Base-by-base conservation (phyloP, 164 flowering plant genomes). In the Vitis rupestris region DNA sequence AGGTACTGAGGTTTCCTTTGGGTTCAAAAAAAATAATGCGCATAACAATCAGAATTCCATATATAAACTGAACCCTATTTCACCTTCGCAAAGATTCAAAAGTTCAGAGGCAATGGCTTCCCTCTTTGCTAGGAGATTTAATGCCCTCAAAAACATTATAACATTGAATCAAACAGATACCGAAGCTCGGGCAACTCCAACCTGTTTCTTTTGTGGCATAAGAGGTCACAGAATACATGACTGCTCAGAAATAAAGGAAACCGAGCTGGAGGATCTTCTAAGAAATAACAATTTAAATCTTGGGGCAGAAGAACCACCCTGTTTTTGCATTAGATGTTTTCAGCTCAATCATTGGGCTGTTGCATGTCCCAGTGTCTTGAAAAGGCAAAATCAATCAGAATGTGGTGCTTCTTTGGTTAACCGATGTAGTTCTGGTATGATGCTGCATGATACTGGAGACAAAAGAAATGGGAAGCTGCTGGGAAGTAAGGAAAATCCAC, bases 271-370 rank as follows among this genome's bases (percentile, higher is more conserved):
- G 51, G 87, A 80, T 75, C 82, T 89, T 65, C n/a, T 83, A n/a
- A 76, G 69, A 66, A 85, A 77, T 51, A 8, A 74, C 16, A 70
- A 68, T 61, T 70, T 76, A 8, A 75, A 76, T 74, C 72, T 69
- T 19, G 71, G 76, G 16, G 67, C 66, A 1, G 85, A 82, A 72
- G 82, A 75, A 50, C 65, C 74, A 3, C 71, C 81, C 68, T 72
- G 81, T 80, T 75, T 86, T 47, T 91, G 97, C 82, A 82, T 89
- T 67, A 80, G 80, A 68, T 91, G 97, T 75, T 88, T 84, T 73
- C 85, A 81, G 85, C 79, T 79, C 17, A 81, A 79, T 72, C 98
- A 91, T 76, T 90, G 93, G 93, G 95, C 93, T 56, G 69, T 76
- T 76, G 64, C 86, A 10, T 93, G 97, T 66, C 95, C 97, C 12